Evolutionary conservation across 164 flowering plant species (phyloP), one percentile per base, ranked within the genome.

Genomic region (Vitis labrusca): DNA sequence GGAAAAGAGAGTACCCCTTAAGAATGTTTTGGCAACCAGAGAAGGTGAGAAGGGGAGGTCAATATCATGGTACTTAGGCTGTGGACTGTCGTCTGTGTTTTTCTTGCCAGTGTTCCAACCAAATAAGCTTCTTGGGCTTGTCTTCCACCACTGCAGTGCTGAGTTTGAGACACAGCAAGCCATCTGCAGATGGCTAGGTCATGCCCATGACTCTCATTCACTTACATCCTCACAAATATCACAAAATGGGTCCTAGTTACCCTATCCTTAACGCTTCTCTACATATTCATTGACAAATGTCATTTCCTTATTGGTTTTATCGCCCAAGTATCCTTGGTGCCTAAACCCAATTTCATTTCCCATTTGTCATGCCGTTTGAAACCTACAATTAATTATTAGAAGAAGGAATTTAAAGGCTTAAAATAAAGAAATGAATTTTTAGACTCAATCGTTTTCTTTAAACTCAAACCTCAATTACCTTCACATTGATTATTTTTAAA

Each of bases 11-110:
- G 50, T 74, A 94, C 96, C 97, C 63, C 59, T 81, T 61, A 94
- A 75, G 83, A 89, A 92, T 60, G 98, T 91, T 72, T 81, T 82
- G 74, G 71, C 66, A 17, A 94, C 84, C 0, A 94, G 86, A 68
- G 95, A 87, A 50, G 78, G 83, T 32, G 97, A 67, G 82, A 92
- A 92, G 23, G 97, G 90, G 69, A 92, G 93, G 76, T 85, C 89
- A 77, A 81, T 63, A 8, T 84, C 85, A 77, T 94, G 89, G 76
- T 92, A 91, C 68, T 83, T 85, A 12, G 84, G 83, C 60, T 73
- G 83, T 54, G 86, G 88, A 62, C 27, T 73, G 12, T 72, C 74
- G 14, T 85, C 87, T 48, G 16, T 66, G 32, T 19, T 73, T 61
- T 56, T 80, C 57, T 69, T 85, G 71, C 90, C 84, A 19, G 77